Evolutionary conservation across 306 rosid species (phyloP), one percentile per base, ranked within the genome.

Genomic region (Corylus avellana): DNA sequence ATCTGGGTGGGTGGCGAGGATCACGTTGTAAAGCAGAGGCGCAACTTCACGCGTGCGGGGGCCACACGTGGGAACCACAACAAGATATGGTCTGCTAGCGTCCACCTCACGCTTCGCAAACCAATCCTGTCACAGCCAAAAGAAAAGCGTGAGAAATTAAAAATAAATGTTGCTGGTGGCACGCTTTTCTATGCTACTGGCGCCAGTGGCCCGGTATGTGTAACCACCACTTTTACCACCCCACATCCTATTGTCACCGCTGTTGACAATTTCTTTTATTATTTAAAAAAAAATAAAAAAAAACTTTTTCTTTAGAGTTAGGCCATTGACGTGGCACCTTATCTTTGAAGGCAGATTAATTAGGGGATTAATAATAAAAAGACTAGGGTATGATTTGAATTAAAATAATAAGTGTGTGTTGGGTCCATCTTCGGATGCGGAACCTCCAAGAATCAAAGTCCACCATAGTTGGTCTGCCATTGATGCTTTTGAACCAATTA

Each of bases 391-490:
- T 42, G 46, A 42, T 42, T 42, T 42, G 7, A 39, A 39, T 32
- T 32, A 39, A 39, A 39, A 39, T 4, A 42, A 42, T 5, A 42
- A 5, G 46, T 42, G 7, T 5, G 46, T 42, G 46, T 64, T 35
- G 71, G 82, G 83, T 81, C 73, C 81, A 57, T 79, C 84, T 73
- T 75, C 66, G 79, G 86, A 82, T 86, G 80, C 86, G 81, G 89
- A 81, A 82, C 73, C 67, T 75, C 82, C 70, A 85, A 83, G 82
- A 77, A 90, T 84, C 86, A 85, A 81, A 86, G 57, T 74, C 94
- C 94, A 90, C 94, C 86, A 69, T 20, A 39, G 44, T 72, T 86
- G 83, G 91, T 88, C 87, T 84, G 87, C 94, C 92, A 91, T 80
- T 78, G 70, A 17, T 42, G 12, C 6, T 8, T 57, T 54, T 51